Evolutionary conservation across 768 basidiomycete genomes (phyloP), one percentile per base, ranked within the genome.

Genomic region (Sistotremastrum niveocremeum): DNA sequence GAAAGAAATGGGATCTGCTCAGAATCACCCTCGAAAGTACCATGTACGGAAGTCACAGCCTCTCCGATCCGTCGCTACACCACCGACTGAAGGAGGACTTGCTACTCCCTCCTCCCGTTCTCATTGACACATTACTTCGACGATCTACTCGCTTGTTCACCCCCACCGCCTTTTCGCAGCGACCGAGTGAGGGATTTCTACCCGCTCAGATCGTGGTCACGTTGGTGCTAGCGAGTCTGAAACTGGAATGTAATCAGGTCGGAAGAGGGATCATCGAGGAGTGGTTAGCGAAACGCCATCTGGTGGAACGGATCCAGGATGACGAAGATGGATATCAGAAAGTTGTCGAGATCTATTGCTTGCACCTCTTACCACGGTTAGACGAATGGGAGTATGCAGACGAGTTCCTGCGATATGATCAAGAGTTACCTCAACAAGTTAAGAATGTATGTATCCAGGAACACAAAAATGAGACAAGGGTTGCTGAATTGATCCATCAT

Each of bases 1-100:
- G 86, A 11, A 69, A 79, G 46, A 88, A 87, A 65, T 90, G 87
- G 87, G 86, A 90, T 55, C 77, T 90, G 46, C 76, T 90, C 5
- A 73, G 87, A 29, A 81, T 90, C 51, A 89, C 85, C 0, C 71
- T 87, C 46, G 85, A 89, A 57, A 76, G 79, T 1, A 84, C 80
- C 1, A 62, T 84, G 30, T 85, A 82, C 55, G 59, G 74, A 9
- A 71, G 9, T 81, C 83, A 0, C 62, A 68, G 20, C 46, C 71
- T 0, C 64, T 84, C 30, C 70, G 72, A 33, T 65, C 69, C 7
- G 66, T 20, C 20, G 20, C 11, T 37, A 28, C 6, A 29, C 39
- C 37, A 34, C 7, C 4, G 20, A 28, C 34, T 44, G 8, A 53
- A 20, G 20, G 20, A 20, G 20, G 20, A 73, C 39, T 63, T 81